Percentiles rank a stretch among this genome's conserved stretches.
Evolutionary conservation across 2,329 filamentous ascomycete genomes (phyloP).

Genomic region (Calonectria honghensis): DNA sequence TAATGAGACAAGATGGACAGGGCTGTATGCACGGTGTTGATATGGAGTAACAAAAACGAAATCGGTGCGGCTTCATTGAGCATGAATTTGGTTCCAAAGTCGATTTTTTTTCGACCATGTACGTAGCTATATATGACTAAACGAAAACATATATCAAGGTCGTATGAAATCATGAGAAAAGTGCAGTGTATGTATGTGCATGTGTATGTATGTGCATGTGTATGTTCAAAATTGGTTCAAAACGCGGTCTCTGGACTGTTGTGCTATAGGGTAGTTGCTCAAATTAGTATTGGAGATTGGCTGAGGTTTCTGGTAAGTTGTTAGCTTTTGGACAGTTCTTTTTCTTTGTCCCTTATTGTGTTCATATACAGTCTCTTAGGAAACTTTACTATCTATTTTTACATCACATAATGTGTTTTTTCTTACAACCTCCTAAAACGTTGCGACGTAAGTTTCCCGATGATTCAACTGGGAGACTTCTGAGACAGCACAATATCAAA

Average conservation of each 20-base stretch:
- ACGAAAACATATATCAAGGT: background rate
- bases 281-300: background rate
- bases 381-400: background rate
- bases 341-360: too few species aligned
- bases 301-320: background rate
- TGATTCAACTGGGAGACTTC: too few species aligned
- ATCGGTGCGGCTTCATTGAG: conserved; percentile 20
- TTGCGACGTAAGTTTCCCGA: too few species aligned
- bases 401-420: too few species aligned
- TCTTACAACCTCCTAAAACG: too few species aligned
- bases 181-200: background rate
- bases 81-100: conserved; percentile 14
- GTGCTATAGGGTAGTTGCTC: conserved; percentile 3
- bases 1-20: conserved; percentile 2
- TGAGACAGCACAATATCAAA: background rate
- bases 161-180: background rate
- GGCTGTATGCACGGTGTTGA: conserved; percentile 23
- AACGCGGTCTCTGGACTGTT: background rate
- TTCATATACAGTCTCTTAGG: background rate
- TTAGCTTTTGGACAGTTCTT: background rate
- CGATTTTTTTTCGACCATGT: background rate
- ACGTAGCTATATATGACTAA: conserved; percentile 24
- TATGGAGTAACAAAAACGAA: conserved; percentile 36
- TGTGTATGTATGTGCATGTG: background rate
- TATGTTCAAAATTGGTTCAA: background rate